Conservation (phyloP, 306 rosid species). For the Vigna nakashimae region DNA sequence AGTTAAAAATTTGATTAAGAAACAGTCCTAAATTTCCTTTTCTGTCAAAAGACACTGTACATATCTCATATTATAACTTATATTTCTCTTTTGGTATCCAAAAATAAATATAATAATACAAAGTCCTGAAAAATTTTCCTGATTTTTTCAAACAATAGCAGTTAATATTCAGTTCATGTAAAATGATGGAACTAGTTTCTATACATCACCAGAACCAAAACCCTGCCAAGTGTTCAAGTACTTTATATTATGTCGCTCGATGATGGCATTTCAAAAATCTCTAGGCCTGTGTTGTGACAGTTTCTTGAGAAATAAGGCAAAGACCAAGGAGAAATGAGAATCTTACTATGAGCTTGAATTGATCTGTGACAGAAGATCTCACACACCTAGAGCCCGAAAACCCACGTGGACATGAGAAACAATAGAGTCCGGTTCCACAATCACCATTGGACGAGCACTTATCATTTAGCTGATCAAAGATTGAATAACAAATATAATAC, state of each 20-base stretch:
- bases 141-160: not conserved
- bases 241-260: not conserved
- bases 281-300: not conserved
- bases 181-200: not conserved
- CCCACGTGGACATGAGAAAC: conserved; percentile 61
- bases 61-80: not conserved
- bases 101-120: not conserved
- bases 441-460: conserved; percentile 66
- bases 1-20: conserved; percentile 1
- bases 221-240: not conserved
- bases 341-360: conserved; percentile 73
- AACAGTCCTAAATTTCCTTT: not conserved
- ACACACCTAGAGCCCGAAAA: conserved; percentile 67
- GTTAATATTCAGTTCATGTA: not conserved
- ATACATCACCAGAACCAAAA: not conserved
- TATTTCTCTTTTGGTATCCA: not conserved
- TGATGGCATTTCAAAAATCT: not conserved
- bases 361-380: conserved; percentile 68
- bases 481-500: not conserved
- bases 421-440: conserved; percentile 64
- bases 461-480: conserved; percentile 55
- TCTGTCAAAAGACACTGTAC: not conserved
- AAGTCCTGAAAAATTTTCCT: not conserved
- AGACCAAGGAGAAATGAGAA: not conserved
- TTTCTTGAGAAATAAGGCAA: not conserved